Evolutionary conservation across 345 rosid species (phyloP), one percentile per base, ranked within the genome.

Genomic region (Cardiospermum halicacabum): DNA sequence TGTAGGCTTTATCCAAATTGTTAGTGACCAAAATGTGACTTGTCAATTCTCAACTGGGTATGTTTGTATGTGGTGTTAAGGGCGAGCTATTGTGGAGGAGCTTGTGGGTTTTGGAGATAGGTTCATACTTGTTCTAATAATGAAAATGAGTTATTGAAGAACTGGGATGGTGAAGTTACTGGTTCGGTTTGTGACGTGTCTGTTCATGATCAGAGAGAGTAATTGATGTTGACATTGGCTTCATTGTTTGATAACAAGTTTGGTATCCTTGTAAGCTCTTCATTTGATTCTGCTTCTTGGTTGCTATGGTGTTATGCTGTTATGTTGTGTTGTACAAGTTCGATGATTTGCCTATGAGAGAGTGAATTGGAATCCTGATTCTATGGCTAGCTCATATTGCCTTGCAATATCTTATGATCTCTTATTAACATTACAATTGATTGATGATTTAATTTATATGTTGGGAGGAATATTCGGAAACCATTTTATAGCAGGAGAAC

Each of bases 41-140:
- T 9, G 30, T 40, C 37, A 57, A 37, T 31, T 43, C 65, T 25
- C 49, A 30, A 24, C 28, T 65, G 39, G 72, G n/a, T 69, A 47
- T 32, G 22, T 18, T 34, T 65, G 21, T 48, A 45, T 56, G 15
- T 10, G 65, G 62, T 80, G 26, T 53, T n/a, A n/a, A 61, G 88
- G 96, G 74, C 81, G 82, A 49, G 96, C 96, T 21, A 59, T 86
- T 53, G 97, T 88, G 75, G 86, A 83, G 75, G 97, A 90, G 61
- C 64, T 91, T 53, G 80, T 64, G 21, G 82, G 80, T 37, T 78
- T 85, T 64, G 97, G 92, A 58, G 95, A 94, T 48, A 65, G 67
- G 86, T 91, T 53, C 86, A 88, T 68, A 86, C 91, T 2, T 91
- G 96, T 64, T 79, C 84, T 51, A 78, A 92, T 53, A 81, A 79